Evolutionary conservation across 352 stramenopile species (phyloP).

Genomic region (Aphanomyces astaci): DNA sequence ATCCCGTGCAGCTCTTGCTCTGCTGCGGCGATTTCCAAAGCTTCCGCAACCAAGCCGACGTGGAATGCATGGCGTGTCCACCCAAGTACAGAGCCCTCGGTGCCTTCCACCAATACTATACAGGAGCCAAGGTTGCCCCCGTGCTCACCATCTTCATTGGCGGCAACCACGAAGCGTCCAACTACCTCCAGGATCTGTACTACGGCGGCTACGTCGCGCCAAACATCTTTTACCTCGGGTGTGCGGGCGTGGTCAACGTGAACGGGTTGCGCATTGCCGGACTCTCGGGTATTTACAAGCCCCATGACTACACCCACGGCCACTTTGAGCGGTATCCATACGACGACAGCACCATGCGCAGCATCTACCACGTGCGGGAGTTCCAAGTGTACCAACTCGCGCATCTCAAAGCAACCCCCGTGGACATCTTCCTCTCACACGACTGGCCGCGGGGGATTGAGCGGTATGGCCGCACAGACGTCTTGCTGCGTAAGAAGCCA

Average conservation of each 20-base stretch:
- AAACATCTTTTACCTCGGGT: constrained; percentile 98
- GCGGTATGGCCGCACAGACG: constrained; percentile 86
- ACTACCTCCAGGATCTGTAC: constrained; percentile 94
- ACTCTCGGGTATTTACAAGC: constrained; percentile 97
- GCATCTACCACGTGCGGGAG: constrained; percentile 93
- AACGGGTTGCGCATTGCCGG: constrained; percentile 93
- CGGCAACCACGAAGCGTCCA: constrained; percentile 98
- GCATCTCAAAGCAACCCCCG: constrained; percentile 43
- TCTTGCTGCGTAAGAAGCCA: constrained; percentile 89
- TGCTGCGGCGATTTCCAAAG: constrained; percentile 99
- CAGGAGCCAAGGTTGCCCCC: constrained; percentile 83
- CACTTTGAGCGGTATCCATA: constrained; percentile 83
- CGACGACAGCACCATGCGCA: constrained; percentile 78
- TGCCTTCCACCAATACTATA: constrained; percentile 96
- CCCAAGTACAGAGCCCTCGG: constrained; percentile 92
- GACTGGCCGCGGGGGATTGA: constrained; percentile 98
- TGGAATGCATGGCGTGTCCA: constrained; percentile 91
- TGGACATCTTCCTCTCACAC: constrained; percentile 95
- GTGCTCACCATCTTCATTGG: constrained; percentile 97
- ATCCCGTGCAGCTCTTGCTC: constrained; percentile 91
- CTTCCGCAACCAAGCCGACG: constrained; percentile 91
- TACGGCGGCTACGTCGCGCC: constrained; percentile 98
- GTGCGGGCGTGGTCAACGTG: constrained; percentile 88
- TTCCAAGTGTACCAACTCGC: constrained; percentile 90
- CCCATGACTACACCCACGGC: constrained; percentile 82